Base-by-base conservation (phyloP, 768 basidiomycete genomes). In the Pulveroboletus sp. region DNA sequence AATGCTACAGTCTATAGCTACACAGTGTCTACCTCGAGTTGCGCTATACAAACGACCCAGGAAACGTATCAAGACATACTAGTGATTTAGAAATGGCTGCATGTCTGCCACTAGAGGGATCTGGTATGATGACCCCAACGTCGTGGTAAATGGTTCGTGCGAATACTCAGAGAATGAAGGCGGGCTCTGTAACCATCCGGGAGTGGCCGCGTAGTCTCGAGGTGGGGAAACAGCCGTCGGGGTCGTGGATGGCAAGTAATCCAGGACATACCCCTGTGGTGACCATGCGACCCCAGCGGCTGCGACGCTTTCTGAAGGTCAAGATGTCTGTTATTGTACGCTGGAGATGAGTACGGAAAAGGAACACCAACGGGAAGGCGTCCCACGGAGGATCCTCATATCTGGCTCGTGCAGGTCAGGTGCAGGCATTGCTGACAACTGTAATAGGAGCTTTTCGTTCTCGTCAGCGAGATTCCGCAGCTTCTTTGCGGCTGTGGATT, bases 401-500 rank as follows among this genome's bases (percentile, higher is more conserved):
- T 46, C 49, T 37, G 45, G 18, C n/a, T 39, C 36, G 8, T 40
- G 33, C 21, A 5, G 5, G 2, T 11, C 43, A 40, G n/a, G 7
- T 15, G 33, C 38, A 27, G 55, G 43, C n/a, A 49, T 35, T 6
- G 49, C 59, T 37, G 59, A 62, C 35, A 65, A 8, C 28, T 14
- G 42, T 11, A 47, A 26, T 10, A 44, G 31, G 15, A 62, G 61
- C 6, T 48, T 47, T 57, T 65, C 49, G 39, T 63, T 63, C 32
- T 63, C 60, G 14, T 62, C 54, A 1, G 60, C 60, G 6, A 63
- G 63, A 30, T 54, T 47, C 43, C 59, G 51, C 75, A 78, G 74
- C 64, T 81, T 76, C 72, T 75, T 79, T 1, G 78, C 77, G 40
- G 80, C 73, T 45, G 36, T 55, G 21, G n/a, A 17, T 9, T 5